A percentile compares a stretch with the other conserved stretches of the same genome.
phyloP scores from a whole-genome alignment of 2,329 filamentous ascomycete species.

The Akanthomyces dipterigenus region DNA sequence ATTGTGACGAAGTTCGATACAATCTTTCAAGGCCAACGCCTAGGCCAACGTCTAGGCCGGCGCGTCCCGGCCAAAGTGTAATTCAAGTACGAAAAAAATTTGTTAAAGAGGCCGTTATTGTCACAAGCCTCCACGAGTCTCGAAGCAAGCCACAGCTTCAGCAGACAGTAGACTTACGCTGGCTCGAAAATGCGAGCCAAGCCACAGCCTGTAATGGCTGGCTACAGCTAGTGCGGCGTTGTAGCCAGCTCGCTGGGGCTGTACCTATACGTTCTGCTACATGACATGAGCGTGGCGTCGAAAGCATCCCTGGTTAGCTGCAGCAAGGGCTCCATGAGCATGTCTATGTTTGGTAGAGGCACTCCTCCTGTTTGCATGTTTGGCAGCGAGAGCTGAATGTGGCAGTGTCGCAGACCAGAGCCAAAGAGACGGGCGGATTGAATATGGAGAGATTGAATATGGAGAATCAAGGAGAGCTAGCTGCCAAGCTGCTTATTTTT shows the following conservation, averaged over 20 bases:
- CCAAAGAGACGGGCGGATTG: background rate
- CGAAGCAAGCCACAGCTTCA: background rate
- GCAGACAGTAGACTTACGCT: background rate
- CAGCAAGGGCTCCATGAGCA: background rate
- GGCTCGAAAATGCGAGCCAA: background rate
- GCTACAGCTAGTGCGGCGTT: background rate
- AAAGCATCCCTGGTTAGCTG: conserved; percentile 6
- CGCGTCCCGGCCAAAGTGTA: background rate
- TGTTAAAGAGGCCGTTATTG: background rate
- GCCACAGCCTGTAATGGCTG: background rate
- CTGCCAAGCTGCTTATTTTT: background rate
- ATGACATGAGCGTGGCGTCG: background rate
- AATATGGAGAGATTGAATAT: background rate
- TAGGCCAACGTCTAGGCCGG: background rate
- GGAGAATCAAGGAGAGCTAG: background rate
- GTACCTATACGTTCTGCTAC: conserved; percentile 8
- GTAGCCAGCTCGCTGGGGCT: background rate
- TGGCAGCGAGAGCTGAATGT: background rate
- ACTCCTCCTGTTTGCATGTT: background rate
- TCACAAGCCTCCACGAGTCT: background rate
- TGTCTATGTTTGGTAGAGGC: background rate
- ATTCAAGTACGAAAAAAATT: background rate
- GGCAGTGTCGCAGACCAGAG: too few relatives aligned
- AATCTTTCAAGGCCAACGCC: background rate
- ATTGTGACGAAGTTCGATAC: background rate